These are phyloP conservation scores for Fusarium solani-melongenae DNA, from an alignment of 2,329 filamentous ascomycete species.

Conservation along the genomic window DNA sequence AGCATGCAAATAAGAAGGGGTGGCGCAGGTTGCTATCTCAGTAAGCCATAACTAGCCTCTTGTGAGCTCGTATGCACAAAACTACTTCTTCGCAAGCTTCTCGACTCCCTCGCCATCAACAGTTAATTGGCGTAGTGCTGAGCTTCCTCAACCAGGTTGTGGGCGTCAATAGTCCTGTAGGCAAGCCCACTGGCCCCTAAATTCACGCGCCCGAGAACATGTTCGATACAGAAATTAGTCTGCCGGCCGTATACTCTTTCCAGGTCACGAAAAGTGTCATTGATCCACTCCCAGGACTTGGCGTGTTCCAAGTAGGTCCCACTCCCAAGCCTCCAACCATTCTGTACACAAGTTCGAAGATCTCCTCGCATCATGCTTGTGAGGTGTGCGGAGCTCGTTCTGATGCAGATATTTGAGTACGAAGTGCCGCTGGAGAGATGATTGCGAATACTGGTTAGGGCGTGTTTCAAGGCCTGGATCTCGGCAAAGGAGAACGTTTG, in stretches of 20 bases:
- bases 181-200: not conserved
- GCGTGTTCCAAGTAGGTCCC: not conserved
- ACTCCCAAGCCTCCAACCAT: not conserved
- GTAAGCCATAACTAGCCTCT: not conserved
- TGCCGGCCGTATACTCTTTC: not conserved
- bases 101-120: not conserved
- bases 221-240: not conserved
- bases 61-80: not conserved
- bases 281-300: not conserved
- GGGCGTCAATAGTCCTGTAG: not conserved
- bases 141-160: not conserved
- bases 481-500: not conserved
- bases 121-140: not conserved
- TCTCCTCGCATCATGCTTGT: not conserved
- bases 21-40: not conserved
- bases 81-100: not conserved
- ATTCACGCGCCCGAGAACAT: not conserved
- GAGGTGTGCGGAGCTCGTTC: not conserved
- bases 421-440: not conserved
- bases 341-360: not conserved
- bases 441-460: not conserved
- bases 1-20: not conserved
- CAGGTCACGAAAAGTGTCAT: not conserved
- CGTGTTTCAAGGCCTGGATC: not conserved
- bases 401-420: not conserved